These are phyloP conservation scores for Cyanodermella asteris DNA, from an alignment of 2,329 filamentous ascomycete genomes.

Conservation along the genomic window DNA sequence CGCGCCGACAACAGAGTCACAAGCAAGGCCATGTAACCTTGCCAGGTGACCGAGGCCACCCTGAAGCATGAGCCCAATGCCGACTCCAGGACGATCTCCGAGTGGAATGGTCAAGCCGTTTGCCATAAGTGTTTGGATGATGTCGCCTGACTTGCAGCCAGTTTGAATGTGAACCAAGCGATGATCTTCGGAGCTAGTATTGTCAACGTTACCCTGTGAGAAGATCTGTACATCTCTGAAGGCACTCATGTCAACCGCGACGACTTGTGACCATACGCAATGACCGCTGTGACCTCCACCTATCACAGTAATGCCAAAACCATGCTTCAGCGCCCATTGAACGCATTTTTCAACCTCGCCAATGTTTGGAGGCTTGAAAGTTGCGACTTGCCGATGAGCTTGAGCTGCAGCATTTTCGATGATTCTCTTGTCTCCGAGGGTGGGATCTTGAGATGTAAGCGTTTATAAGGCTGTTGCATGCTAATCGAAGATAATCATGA, in stretches of 20 bases:
- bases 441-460: conserved; percentile 22
- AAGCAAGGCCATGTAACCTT: conserved; percentile 33
- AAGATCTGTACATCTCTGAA: conserved; percentile 30
- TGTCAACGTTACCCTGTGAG: conserved; percentile 6
- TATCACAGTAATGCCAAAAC: conserved; percentile 26
- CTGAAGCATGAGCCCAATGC: conserved; percentile 40
- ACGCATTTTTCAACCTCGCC: conserved; percentile 33
- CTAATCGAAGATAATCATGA: conserved; percentile 30
- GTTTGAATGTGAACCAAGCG: conserved; percentile 27
- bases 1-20: conserved; percentile 38
- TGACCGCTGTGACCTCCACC: conserved; percentile 40
- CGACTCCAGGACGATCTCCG: conserved; percentile 40
- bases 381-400: conserved; percentile 19
- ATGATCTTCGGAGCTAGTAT: conserved; percentile 7
- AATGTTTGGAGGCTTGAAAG: conserved; percentile 25
- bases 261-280: conserved; percentile 29
- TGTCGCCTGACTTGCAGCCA: conserved; percentile 35
- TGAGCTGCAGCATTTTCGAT: conserved; percentile 33
- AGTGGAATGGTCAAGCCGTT: conserved; percentile 33
- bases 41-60: conserved; percentile 41
- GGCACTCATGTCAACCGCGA: conserved; percentile 35
- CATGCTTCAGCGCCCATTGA: conserved; percentile 30
- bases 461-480: conserved; percentile 23
- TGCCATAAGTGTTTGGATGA: conserved; percentile 25
- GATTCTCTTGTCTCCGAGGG: conserved; percentile 8